Base-by-base conservation (phyloP, 2,329 filamentous ascomycete species). In the Taxawa tesnikishii region DNA sequence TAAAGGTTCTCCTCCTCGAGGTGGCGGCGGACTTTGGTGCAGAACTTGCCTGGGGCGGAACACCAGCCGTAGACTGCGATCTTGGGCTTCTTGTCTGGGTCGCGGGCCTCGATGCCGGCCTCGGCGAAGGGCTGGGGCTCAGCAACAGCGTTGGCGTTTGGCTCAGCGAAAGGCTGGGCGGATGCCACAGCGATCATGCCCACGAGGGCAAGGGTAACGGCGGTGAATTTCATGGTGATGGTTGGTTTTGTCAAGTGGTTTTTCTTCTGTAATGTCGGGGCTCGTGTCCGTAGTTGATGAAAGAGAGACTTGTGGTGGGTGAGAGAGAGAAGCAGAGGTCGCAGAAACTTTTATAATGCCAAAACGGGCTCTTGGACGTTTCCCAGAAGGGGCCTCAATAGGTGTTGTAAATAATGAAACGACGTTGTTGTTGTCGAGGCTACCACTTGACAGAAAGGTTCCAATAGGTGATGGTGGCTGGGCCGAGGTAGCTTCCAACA, bases 1-100 rank as follows among this genome's bases (percentile, higher is more conserved):
- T n/a, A n/a, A n/a, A n/a, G n/a, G n/a, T 40, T 40, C 14, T 31
- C 27, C 21, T 36, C 24, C 30, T 56, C 53, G 28, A 55, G 55
- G 12, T 55, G 55, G 39, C 59, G 60, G 48, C 59, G 60, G 33
- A 53, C 51, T 44, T 60, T 59, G 48, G 50, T 57, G 57, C 65
- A 68, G 15, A 52, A 41, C 42, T 59, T 49, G 19, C 62, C 61
- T 17, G 49, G 49, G 23, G 50, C 46, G 39, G 53, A 41, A 45
- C 63, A 65, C 41, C 51, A 53, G 4, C 48, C 34, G 36, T 39
- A n/a, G n/a, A n/a, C n/a, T n/a, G n/a, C 26, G 29, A 26, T 25
- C 19, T 49, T 37, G 21, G 28, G 29, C 26, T 40, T 32, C 15
- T 34, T 32, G 38, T 38, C 19, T 29, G 29, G 18, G 33, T 25